Base-by-base conservation (phyloP, 345 rosid species). In the Ceriops decandra region DNA sequence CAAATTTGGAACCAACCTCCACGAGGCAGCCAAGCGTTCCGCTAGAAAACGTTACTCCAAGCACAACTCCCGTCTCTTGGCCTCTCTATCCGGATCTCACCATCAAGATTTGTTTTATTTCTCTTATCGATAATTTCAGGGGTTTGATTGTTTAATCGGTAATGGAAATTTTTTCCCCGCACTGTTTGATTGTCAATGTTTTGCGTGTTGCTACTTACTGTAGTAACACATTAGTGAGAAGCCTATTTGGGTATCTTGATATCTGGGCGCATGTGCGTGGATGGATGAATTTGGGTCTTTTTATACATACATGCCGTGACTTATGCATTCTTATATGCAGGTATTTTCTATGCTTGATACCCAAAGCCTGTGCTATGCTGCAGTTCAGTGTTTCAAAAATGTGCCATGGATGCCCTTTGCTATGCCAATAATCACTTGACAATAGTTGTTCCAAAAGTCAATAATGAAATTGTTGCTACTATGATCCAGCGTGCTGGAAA, bases 401-500 rank as follows among this genome's bases (percentile, higher is more conserved):
- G 95, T 75, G 92, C 92, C 0, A 87, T 85, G 96, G 96, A 92
- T 76, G 95, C 90, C 68, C 67, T 74, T 53, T 90, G 91, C 79
- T 88, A 92, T 76, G 67, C 88, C 57, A 70, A 84, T 76, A 82
- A 90, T 70, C 91, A 90, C 84, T 74, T 92, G 78, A 85, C 90
- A 24, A 88, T 90, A 3, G 80, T 87, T 63, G 83, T 88, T 6
- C 92, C 87, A 0, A 81, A 79, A 74, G 85, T 87, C 64, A 86
- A 90, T 72, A 83, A 83, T 71, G 88, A 85, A 8, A 89, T 87
- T 78, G 95, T 90, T 58, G 83, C 85, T 70, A 85, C 90, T 0
- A 81, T 88, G 96, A 85, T 92, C 75, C 95, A 90, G 51, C 88
- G 96, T 38, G 95, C 96, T 60, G 96, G 96, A 68, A 88, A 83